A percentile compares a stretch with the other conserved stretches of the same genome.
Conservation (phyloP, 352 stramenopile genomes). For the Pythium aphanidermatum region DNA sequence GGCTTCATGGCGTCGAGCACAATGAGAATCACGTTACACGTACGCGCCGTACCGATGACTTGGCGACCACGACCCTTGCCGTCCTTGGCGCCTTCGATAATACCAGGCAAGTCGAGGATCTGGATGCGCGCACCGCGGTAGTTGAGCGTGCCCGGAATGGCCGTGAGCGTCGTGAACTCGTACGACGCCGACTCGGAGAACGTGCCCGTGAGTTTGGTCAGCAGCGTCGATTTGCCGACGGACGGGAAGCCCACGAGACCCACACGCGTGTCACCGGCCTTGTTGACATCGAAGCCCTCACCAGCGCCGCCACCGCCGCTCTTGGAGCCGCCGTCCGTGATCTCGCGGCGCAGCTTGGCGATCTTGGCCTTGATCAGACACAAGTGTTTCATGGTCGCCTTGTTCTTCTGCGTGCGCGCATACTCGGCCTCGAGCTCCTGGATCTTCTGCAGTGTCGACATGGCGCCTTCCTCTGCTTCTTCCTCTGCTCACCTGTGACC, state of each 20-base stretch:
- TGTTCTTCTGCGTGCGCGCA: conserved; percentile 99
- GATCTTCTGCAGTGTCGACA: conserved; percentile 68
- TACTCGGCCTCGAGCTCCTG: conserved; percentile 90
- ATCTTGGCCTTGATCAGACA: conserved; percentile 98
- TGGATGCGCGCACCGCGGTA: conserved; percentile 90
- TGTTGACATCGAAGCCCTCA: conserved; percentile 91
- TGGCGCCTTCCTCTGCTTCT: conserved; percentile 2
- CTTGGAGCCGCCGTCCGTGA: conserved; percentile 81
- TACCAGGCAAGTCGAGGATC: conserved; percentile 91
- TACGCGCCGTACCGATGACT: conserved; percentile 96
- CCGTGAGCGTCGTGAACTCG: conserved; percentile 99
- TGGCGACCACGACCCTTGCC: conserved; percentile 95
- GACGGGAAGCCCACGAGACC: conserved; percentile 98
- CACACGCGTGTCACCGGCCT: conserved; percentile 96
- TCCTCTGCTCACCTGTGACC: background rate
- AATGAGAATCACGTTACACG: conserved; percentile 98
- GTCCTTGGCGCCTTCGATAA: conserved; percentile 99
- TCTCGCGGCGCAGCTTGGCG: conserved; percentile 93
- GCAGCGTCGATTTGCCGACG: conserved; percentile 97
- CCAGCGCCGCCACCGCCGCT: conserved; percentile 53
- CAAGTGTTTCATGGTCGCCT: conserved; percentile 99
- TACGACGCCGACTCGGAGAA: conserved; percentile 94
- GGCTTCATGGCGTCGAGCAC: conserved; percentile 97
- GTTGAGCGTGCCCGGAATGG: conserved; percentile 97
- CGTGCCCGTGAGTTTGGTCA: conserved; percentile 97